These are phyloP conservation scores for Fusarium illudens DNA, from an alignment of 2,329 filamentous ascomycete species.

Conservation along the genomic window DNA sequence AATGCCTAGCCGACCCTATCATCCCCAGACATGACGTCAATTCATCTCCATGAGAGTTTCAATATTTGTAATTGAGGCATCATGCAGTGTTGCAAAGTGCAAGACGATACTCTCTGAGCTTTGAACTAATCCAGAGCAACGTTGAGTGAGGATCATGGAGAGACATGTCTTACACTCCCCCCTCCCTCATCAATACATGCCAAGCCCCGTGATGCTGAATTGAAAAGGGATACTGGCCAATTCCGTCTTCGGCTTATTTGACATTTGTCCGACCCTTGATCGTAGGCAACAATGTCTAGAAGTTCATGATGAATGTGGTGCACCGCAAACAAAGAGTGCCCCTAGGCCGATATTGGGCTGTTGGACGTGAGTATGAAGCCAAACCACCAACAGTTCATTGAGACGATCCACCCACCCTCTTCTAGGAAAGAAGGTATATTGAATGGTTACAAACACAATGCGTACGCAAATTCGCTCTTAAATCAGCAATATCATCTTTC, in stretches of 20 bases:
- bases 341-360: too few species aligned
- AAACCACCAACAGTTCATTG: neutral
- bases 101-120: neutral
- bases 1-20: neutral
- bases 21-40: constrained; percentile 29
- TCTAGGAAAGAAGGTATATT: neutral
- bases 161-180: neutral
- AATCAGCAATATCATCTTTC: constrained; percentile 40
- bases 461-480: neutral
- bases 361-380: too few species aligned
- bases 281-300: neutral
- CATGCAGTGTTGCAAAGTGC: neutral
- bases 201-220: neutral
- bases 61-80: neutral
- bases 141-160: neutral
- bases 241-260: neutral
- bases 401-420: neutral
- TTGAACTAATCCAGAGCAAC: neutral
- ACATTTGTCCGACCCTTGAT: neutral
- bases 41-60: neutral
- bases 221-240: neutral
- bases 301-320: neutral
- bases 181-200: neutral
- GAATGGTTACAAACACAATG: neutral
- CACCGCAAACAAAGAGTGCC: neutral